Base-by-base conservation (phyloP, 2,329 filamentous ascomycete genomes). In the Paracoccidioides lutzii region DNA sequence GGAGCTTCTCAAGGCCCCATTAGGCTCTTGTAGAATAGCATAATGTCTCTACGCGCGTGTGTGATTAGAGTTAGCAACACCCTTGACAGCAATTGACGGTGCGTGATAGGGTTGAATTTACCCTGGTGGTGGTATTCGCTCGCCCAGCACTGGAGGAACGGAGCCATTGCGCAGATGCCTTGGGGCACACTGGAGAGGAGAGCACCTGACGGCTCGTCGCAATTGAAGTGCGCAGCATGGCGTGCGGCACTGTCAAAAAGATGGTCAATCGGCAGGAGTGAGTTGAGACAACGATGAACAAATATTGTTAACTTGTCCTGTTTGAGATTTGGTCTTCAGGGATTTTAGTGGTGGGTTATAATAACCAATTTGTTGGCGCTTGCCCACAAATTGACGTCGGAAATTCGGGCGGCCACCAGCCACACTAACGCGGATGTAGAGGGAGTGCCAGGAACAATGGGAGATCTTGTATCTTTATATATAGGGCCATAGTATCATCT, bases 151-250 rank as follows among this genome's bases (percentile, higher is more conserved):
- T 54, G 12, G 54, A 57, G 10, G 57, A 65, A 38, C 66, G 64
- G 54, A 71, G 68, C 73, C 73, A 76, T 76, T 76, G 74, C 55
- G 69, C 61, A 30, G 64, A 63, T 52, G 64, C 62, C 55, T 66
- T 65, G 60, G 68, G 67, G 59, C 67, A 69, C 66, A 66, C 64
- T 56, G 70, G 63, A 59, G 66, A 66, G 57, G 68, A 66, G 66
- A 72, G 66, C 61, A 72, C 61, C 62, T 69, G 69, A 61, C 72
- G 76, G 66, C 74, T 69, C 61, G 75, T 70, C 61, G 69, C 66
- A 69, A 79, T 71, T 65, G 76, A 77, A 65, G 73, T 74, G 71
- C 77, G 77, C 76, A 80, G 75, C 78, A 80, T 80, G 64, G 66
- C 74, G 72, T 68, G 75, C 76, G 71, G 71, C 69, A 69, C 68